Evolutionary conservation across 2,329 filamentous ascomycete species (phyloP).

Genomic region (Aspergillus tanneri): DNA sequence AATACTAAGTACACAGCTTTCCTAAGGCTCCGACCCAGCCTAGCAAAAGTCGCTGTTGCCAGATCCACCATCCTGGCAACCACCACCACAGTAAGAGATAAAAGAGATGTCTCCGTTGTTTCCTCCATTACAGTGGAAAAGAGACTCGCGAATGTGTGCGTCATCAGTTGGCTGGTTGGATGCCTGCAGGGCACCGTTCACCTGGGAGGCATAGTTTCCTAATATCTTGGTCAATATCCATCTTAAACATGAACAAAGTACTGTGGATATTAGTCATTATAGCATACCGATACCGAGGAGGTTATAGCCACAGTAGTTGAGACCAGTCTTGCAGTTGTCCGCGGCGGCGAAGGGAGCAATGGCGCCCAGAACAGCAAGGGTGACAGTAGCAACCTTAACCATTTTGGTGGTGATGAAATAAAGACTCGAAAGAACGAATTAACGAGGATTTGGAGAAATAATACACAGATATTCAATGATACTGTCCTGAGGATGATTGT

Average conservation of each 20-base stretch:
- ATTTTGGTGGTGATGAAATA: constrained; percentile 1
- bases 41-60: constrained; percentile 11
- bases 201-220: constrained; percentile 10
- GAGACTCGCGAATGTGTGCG: constrained; percentile 8
- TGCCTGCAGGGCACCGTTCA: constrained; percentile 6
- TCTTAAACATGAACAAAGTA: background rate
- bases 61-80: constrained; percentile 8
- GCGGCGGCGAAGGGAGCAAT: constrained; percentile 7
- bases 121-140: constrained; percentile 11
- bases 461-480: background rate
- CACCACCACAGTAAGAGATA: constrained; percentile 4
- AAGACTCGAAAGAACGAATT: no score
- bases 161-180: constrained; percentile 4
- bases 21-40: no score
- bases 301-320: constrained; percentile 13
- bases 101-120: constrained; percentile 10
- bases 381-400: constrained; percentile 3
- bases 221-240: background rate
- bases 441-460: background rate
- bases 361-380: constrained; percentile 1
- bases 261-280: background rate
- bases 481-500: background rate
- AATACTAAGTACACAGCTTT: background rate
- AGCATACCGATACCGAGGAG: constrained; percentile 9
- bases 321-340: constrained; percentile 10